phyloP scores from a whole-genome alignment of 129 eudicot species.

The Helianthus tuberosus region DNA sequence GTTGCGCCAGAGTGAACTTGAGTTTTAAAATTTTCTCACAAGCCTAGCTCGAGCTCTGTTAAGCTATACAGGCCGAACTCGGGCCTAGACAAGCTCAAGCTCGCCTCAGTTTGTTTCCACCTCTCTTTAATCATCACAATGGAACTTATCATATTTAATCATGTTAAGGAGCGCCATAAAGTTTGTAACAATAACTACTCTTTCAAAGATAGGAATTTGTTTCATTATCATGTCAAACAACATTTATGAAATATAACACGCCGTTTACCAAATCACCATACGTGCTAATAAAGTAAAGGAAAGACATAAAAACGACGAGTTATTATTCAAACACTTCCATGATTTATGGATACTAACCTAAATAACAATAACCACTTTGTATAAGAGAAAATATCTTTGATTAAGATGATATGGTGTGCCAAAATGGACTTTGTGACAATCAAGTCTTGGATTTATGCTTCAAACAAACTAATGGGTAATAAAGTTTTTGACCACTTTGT shows the following conservation, averaged over 20 bases:
- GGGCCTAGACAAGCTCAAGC: too few relatives aligned
- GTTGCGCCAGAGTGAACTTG: too few relatives aligned
- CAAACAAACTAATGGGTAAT: not conserved
- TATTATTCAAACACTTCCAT: conserved; percentile 15
- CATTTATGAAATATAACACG: conserved; percentile 8
- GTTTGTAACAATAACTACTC: not conserved
- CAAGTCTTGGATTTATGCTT: conserved; percentile 4
- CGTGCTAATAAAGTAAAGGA: not conserved
- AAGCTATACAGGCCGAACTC: too few relatives aligned
- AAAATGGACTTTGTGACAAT: not conserved
- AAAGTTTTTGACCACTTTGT: conserved; percentile 24
- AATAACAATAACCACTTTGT: conserved; percentile 4
- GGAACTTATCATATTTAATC: not conserved
- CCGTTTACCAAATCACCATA: conserved; percentile 21
- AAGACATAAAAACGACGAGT: conserved; percentile 18
- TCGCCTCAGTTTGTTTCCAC: too few relatives aligned
- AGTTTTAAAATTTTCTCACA: too few relatives aligned
- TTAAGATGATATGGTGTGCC: conserved; percentile 17
- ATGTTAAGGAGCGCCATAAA: not conserved
- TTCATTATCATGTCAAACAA: not conserved
- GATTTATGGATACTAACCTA: not conserved
- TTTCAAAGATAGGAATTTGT: not conserved
- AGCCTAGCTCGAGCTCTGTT: too few relatives aligned
- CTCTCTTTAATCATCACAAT: too few relatives aligned
- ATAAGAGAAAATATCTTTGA: not conserved